These are phyloP conservation scores for Zoysia pacifica DNA, from an alignment of 176 grass and related monocot genomes.

Conservation along the genomic window DNA sequence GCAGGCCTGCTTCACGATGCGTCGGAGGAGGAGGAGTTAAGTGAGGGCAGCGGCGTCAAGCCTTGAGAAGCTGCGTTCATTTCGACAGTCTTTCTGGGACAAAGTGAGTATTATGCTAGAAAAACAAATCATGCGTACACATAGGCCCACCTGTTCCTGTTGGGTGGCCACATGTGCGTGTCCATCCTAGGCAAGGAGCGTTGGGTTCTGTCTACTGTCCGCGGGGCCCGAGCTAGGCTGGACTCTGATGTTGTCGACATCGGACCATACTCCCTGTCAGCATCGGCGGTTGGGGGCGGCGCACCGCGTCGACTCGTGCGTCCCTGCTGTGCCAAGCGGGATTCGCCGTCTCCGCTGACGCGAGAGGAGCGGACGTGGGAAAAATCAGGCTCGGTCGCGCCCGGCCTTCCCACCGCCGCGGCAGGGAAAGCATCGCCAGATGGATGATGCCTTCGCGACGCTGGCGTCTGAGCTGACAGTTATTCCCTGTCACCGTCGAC, in stretches of 20 bases:
- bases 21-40: too few species aligned
- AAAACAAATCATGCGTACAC: neutral
- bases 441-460: neutral
- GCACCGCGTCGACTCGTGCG: neutral
- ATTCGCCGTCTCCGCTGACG: conserved; percentile 18
- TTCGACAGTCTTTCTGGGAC: too few species aligned
- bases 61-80: too few species aligned
- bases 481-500: conserved; percentile 23
- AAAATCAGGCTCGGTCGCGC: conserved; percentile 1
- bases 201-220: neutral
- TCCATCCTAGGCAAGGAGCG: neutral
- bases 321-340: neutral
- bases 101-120: too few species aligned
- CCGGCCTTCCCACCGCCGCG: neutral
- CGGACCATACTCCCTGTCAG: conserved; percentile 20
- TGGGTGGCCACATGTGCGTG: neutral
- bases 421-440: conserved; percentile 4
- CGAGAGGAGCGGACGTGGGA: neutral
- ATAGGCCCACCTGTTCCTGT: neutral
- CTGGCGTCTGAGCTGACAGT: neutral
- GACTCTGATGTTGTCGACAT: neutral
- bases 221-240: conserved; percentile 3
- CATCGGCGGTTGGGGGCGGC: neutral
- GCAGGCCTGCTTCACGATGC: too few species aligned
- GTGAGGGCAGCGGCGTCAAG: too few species aligned